Percentiles rank a stretch among this genome's conserved stretches.
phyloP scores from a whole-genome alignment of 768 basidiomycete species.

The Pleurotus sapidus region DNA sequence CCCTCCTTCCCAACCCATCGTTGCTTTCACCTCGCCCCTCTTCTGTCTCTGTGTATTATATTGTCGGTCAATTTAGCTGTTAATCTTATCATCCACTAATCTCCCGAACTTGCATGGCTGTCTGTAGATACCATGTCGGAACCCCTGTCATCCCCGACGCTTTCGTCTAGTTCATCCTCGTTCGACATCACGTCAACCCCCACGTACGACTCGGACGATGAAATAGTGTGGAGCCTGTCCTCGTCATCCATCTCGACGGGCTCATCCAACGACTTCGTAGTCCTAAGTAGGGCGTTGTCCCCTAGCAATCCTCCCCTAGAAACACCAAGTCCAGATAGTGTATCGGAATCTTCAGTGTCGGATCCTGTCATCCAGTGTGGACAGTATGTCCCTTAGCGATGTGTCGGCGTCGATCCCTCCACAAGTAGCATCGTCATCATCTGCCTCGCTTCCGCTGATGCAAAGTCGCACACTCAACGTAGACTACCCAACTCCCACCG shows the following conservation, averaged over 20 bases:
- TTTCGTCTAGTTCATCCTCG: constrained; percentile 22
- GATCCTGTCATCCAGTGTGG: background rate
- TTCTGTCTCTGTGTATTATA: background rate
- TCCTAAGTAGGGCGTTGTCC: constrained; percentile 35
- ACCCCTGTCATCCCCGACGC: constrained; percentile 15
- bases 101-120: background rate
- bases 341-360: background rate
- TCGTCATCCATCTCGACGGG: constrained; percentile 23
- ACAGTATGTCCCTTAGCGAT: background rate
- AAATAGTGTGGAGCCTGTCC: constrained; percentile 48
- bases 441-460: background rate
- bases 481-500: background rate
- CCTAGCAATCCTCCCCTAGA: constrained; percentile 9
- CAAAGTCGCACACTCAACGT: background rate
- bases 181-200: constrained; percentile 19
- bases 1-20: constrained; percentile 4
- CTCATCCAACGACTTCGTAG: constrained; percentile 51
- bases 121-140: constrained; percentile 8
- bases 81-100: background rate
- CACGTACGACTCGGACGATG: constrained; percentile 45
- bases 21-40: background rate
- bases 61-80: background rate
- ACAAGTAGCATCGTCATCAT: too few species aligned
- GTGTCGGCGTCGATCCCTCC: background rate
- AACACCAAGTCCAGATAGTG: background rate